These are phyloP conservation scores for Penicillium aurantiogriseum DNA, from an alignment of 2,329 filamentous ascomycete species.

Conservation along the genomic window DNA sequence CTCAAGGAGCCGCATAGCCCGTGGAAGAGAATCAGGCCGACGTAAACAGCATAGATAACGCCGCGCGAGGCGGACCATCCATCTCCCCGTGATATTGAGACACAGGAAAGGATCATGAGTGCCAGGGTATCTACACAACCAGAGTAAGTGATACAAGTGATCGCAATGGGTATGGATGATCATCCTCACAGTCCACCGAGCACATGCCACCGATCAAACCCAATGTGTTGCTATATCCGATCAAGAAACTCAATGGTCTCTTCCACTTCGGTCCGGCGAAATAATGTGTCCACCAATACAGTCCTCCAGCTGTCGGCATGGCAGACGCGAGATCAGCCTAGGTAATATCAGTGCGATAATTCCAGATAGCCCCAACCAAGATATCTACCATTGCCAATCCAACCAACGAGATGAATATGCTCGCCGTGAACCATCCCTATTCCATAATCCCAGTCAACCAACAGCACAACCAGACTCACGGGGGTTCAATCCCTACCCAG, in stretches of 20 bases:
- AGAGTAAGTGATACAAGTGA: not conserved
- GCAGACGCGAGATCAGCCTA: constrained; percentile 53
- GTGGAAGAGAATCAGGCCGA: constrained; percentile 54
- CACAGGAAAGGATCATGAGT: constrained; percentile 50
- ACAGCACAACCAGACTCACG: not conserved
- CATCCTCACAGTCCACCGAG: constrained; percentile 56
- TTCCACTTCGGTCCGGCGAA: constrained; percentile 55
- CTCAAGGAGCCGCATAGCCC: constrained; percentile 54
- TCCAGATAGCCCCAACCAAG: not conserved
- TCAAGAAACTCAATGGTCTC: constrained; percentile 58
- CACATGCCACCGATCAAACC: constrained; percentile 61
- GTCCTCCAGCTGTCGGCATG: constrained; percentile 60
- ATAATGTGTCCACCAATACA: constrained; percentile 62
- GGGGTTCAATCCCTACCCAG: constrained; percentile 45
- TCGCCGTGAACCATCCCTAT: constrained; percentile 55
- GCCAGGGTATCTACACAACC: constrained; percentile 29
- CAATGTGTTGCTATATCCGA: constrained; percentile 62
- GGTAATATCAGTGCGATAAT: not conserved
- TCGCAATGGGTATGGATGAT: not conserved
- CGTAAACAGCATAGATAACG: constrained; percentile 58
- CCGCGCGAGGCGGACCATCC: constrained; percentile 57
- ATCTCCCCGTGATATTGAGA: constrained; percentile 58
- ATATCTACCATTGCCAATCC: constrained; percentile 55
- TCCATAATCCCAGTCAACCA: not conserved
- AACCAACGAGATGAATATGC: constrained; percentile 57